phyloP scores from a whole-genome alignment of 2,329 filamentous ascomycete genomes.

The Beauveria asiatica region DNA sequence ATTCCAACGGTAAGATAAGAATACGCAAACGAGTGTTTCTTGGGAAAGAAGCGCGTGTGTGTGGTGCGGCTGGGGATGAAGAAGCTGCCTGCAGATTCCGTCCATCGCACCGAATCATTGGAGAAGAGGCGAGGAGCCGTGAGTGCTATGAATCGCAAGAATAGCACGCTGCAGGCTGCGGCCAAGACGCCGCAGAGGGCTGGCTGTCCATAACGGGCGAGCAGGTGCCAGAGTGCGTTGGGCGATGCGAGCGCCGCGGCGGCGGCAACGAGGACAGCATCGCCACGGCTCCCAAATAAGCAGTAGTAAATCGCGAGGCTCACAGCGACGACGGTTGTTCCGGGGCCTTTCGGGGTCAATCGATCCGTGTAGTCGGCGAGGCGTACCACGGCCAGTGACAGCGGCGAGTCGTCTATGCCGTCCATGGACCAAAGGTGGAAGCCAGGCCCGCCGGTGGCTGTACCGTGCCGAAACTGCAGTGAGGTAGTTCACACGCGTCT shows the following conservation, averaged over 20 bases:
- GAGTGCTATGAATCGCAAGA: background rate
- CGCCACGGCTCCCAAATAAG: background rate
- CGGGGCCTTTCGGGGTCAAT: background rate
- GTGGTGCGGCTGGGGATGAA: conserved; percentile 58
- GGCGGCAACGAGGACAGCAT: background rate
- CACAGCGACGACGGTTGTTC: background rate
- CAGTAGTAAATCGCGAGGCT: background rate
- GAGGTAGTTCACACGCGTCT: background rate
- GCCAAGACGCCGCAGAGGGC: background rate
- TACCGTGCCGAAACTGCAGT: background rate
- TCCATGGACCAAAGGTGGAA: background rate
- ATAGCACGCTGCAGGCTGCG: background rate
- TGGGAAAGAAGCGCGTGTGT: conserved; percentile 58
- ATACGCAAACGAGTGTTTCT: conserved; percentile 60
- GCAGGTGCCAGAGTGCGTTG: background rate
- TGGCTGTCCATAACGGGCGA: background rate
- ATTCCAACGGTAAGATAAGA: conserved; percentile 38
- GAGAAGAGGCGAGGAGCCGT: background rate
- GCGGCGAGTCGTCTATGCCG: conserved; percentile 5
- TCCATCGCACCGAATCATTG: background rate
- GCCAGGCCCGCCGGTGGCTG: background rate
- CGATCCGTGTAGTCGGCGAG: conserved; percentile 1
- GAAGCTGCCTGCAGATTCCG: conserved; percentile 28
- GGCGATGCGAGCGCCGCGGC: background rate
- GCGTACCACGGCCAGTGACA: background rate